Evolutionary conservation across 2,329 filamentous ascomycete genomes (phyloP), one percentile per base, ranked within the genome.

Genomic region (Lecanosticta acicola): DNA sequence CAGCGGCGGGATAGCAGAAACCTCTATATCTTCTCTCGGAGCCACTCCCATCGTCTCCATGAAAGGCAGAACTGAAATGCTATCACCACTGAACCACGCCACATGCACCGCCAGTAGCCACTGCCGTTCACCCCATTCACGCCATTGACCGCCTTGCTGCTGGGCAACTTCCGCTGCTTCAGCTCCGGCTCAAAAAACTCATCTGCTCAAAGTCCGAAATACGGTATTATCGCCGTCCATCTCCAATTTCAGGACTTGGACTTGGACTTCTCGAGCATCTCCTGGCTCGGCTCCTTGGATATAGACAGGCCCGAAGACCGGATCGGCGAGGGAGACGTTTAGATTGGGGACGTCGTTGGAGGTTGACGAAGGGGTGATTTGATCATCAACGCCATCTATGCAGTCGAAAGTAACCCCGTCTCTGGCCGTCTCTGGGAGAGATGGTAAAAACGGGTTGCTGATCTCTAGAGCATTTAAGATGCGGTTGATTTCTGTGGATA

Each of bases 11-110:
- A 55, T 53, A 0, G 48, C 53, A 1, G 47, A 47, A 21, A 50
- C 50, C 10, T 43, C 39, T 26, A 50, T 50, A 35, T 47, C 41
- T n/a, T 38, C 41, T 3, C 36, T 32, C 5, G 53, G 53, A 3
- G 53, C 53, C 2, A 55, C 44, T 5, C 53, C 53, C 53, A 55
- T 55, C 16, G 50, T 55, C 9, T 50, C 53, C 50, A 55, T 50
- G 41, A 55, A 55, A 3, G 53, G 53, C 26, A 26, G 40, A 5
- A 49, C 35, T 7, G 53, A 50, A 35, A 55, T 51, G 9, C 39
- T 43, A 14, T 53, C 49, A 11, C 44, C 45, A n/a, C 53, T 53
- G 32, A 55, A 51, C 24, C 33, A 38, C 10, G 49, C 46, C 32
- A 52, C 16, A 7, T 33, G 33, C 8, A 43, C 41, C 3, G 34